These are phyloP conservation scores for Astrothelium subdiscretum DNA, from an alignment of 495 filamentous ascomycete species.

Conservation along the genomic window DNA sequence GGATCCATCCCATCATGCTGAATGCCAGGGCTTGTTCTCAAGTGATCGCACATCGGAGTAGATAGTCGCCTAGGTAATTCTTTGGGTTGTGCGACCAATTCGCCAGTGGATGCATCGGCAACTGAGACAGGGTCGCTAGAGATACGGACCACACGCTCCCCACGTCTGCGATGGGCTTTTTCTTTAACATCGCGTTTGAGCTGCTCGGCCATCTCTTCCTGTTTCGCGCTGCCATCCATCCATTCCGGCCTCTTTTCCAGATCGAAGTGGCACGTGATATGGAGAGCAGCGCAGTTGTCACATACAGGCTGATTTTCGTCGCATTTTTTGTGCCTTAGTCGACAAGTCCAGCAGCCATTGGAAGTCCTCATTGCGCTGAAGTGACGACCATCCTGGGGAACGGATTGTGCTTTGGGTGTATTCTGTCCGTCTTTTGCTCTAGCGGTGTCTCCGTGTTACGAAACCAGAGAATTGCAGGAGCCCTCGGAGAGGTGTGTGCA, in stretches of 20 bases:
- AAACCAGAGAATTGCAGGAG: not conserved
- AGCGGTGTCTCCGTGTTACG: not conserved
- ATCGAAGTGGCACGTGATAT: constrained; percentile 38
- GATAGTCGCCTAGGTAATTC: constrained; percentile 8
- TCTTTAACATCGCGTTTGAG: constrained; percentile 42
- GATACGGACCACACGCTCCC: constrained; percentile 7
- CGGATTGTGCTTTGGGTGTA: not conserved
- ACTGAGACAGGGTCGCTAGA: constrained; percentile 1
- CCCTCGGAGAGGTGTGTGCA: not conserved
- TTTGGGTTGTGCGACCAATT: not conserved
- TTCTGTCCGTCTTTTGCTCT: not conserved
- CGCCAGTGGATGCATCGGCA: constrained; percentile 4
- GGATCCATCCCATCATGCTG: constrained; percentile 9
- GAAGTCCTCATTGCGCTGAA: constrained; percentile 22
- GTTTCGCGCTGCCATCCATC: constrained; percentile 41
- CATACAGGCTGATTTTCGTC: constrained; percentile 39
- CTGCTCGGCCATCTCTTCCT: constrained; percentile 38
- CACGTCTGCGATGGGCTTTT: constrained; percentile 32
- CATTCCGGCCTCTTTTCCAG: constrained; percentile 39
- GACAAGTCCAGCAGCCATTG: constrained; percentile 47
- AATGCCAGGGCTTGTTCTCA: constrained; percentile 4
- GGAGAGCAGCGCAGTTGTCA: constrained; percentile 32
- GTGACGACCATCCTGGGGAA: not conserved
- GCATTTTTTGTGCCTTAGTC: constrained; percentile 44
- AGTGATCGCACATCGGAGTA: constrained; percentile 12